phyloP scores from a whole-genome alignment of 148 eudicot species.

The Hydrangea macrophylla region DNA sequence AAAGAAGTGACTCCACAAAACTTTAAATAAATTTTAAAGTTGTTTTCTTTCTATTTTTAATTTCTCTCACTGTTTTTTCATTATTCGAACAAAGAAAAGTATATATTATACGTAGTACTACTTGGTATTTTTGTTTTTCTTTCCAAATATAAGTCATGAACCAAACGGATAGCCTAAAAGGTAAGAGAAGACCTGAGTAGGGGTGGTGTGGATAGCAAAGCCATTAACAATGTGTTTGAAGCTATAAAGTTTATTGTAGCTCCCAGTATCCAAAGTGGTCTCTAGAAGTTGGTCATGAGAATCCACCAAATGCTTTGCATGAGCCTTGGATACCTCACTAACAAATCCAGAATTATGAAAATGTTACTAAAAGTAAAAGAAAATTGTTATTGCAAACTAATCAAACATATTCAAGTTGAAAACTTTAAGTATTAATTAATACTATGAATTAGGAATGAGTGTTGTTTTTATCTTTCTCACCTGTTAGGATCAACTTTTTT shows the following conservation, averaged over 20 bases:
- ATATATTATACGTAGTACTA: too few relatives aligned
- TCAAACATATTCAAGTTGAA: too few relatives aligned
- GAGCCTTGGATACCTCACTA: constrained; percentile 50
- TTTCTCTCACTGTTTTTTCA: too few relatives aligned
- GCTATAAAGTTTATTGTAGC: constrained; percentile 73
- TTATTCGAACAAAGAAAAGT: too few relatives aligned
- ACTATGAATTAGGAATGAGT: too few relatives aligned
- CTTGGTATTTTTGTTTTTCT: too few relatives aligned
- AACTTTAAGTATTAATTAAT: too few relatives aligned
- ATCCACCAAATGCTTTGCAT: constrained; percentile 58
- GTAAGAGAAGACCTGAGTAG: constrained; percentile 49
- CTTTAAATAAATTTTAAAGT: too few relatives aligned
- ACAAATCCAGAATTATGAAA: not conserved
- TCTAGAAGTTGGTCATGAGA: constrained; percentile 58
- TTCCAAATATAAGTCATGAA: too few relatives aligned
- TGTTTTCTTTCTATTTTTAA: too few relatives aligned
- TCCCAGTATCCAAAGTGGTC: constrained; percentile 48
- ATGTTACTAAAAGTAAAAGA: not conserved
- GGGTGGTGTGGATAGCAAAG: constrained; percentile 74
- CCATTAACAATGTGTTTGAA: constrained; percentile 84
- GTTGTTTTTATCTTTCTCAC: constrained; percentile 11
- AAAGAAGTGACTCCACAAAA: too few relatives aligned
- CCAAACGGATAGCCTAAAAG: not conserved
- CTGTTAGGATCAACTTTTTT: constrained; percentile 23
- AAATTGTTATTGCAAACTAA: too few relatives aligned